phyloP scores from a whole-genome alignment of 805 yeast genomes.

The Myxozyma monticola region DNA sequence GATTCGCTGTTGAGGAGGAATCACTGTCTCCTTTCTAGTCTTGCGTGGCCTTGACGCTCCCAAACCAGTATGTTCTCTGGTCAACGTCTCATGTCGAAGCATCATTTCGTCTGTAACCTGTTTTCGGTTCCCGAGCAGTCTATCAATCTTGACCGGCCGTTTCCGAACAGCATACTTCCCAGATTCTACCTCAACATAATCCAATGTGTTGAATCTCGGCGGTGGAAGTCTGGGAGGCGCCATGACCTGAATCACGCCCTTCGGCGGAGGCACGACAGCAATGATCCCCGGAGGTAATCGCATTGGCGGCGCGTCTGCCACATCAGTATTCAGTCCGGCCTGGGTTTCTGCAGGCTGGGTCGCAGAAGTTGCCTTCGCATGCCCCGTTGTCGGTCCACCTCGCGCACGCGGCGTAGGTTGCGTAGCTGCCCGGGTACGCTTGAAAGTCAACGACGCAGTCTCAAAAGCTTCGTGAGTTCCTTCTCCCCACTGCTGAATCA shows the following conservation, averaged over 20 bases:
- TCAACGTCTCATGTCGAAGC: neutral
- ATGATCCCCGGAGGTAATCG: conserved; percentile 24
- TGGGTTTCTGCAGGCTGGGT: neutral
- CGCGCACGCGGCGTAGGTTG: neutral
- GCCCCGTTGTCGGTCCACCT: neutral
- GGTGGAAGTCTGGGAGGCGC: conserved; percentile 9
- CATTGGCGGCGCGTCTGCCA: neutral
- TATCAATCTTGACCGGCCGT: conserved; percentile 3
- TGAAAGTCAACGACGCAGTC: conserved; percentile 16
- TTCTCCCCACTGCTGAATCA: conserved; percentile 25
- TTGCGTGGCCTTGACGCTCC: no score
- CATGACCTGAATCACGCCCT: conserved; percentile 9
- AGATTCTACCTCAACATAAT: conserved; percentile 14
- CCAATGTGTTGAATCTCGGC: conserved; percentile 3
- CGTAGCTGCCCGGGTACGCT: neutral
- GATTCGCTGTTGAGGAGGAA: conserved; percentile 13
- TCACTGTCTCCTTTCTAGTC: conserved; percentile 10
- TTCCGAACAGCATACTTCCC: conserved; percentile 21
- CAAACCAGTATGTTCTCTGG: no score
- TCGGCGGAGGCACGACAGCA: conserved; percentile 22
- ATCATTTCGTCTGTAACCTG: conserved; percentile 1
- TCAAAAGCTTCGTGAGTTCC: conserved; percentile 30
- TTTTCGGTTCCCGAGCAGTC: neutral
- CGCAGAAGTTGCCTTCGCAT: neutral
- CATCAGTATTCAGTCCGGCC: neutral